These are phyloP conservation scores for Penicillium antarcticum DNA, from an alignment of 495 filamentous ascomycete species.

Conservation along the genomic window DNA sequence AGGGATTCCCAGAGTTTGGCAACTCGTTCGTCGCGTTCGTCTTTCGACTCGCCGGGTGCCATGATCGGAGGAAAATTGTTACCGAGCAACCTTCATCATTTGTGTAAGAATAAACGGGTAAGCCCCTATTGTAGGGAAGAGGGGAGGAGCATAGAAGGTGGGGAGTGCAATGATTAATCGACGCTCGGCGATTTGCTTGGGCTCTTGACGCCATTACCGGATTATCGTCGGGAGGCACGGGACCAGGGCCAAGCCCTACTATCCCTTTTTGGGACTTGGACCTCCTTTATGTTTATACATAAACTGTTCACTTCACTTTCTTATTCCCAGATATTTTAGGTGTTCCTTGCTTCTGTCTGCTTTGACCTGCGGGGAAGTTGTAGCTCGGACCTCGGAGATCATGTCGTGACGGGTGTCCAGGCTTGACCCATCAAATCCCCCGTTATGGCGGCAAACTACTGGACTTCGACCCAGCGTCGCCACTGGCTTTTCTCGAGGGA, in stretches of 20 bases:
- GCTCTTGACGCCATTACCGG: conserved; percentile 33
- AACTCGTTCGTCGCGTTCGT: conserved; percentile 71
- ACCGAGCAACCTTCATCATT: conserved; percentile 42
- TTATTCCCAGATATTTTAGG: not conserved
- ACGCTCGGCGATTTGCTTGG: conserved; percentile 38
- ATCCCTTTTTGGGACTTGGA: conserved; percentile 28
- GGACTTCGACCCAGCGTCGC: conserved; percentile 86
- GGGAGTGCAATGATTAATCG: conserved; percentile 33
- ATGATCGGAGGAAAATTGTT: conserved; percentile 40
- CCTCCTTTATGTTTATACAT: not conserved
- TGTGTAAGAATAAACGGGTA: not conserved
- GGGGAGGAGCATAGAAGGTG: conserved; percentile 7
- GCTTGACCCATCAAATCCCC: conserved; percentile 1
- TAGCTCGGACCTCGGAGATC: not conserved
- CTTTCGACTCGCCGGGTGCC: conserved; percentile 59
- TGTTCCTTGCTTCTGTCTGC: not conserved
- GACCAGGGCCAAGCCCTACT: conserved; percentile 38
- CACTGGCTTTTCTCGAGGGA: conserved; percentile 88
- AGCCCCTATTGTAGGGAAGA: not conserved
- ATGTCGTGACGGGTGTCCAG: conserved; percentile 1
- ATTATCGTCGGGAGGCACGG: conserved; percentile 20
- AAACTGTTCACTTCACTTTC: conserved; percentile 1
- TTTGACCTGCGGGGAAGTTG: not conserved
- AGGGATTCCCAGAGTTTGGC: conserved; percentile 77
- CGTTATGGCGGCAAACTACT: conserved; percentile 92